phyloP scores from a whole-genome alignment of 192 early-diverging fungal species.

The Backusella australiensis region DNA sequence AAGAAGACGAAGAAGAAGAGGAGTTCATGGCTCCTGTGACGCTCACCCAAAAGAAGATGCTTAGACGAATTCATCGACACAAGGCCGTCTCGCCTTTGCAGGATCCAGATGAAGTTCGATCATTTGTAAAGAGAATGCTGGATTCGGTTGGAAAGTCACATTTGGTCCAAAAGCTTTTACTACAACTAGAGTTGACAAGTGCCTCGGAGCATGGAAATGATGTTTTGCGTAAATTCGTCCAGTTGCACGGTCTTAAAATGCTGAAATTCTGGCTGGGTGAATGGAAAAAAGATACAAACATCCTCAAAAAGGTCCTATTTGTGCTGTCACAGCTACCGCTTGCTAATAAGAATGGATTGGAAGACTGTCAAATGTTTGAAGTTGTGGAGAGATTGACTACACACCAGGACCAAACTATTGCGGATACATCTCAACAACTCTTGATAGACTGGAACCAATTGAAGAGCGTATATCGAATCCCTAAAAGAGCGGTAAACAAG shows the following conservation, averaged over 20 bases:
- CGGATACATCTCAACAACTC: conserved; percentile 46
- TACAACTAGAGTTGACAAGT: conserved; percentile 61
- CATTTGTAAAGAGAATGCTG: conserved; percentile 74
- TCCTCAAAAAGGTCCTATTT: conserved; percentile 49
- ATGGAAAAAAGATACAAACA: conserved; percentile 59
- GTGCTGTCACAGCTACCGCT: conserved; percentile 79
- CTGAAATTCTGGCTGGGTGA: conserved; percentile 73
- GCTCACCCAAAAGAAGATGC: conserved; percentile 36
- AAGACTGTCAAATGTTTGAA: conserved; percentile 75
- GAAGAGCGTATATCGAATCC: conserved; percentile 57
- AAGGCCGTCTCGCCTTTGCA: conserved; percentile 48
- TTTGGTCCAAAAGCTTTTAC: conserved; percentile 56
- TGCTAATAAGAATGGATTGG: conserved; percentile 73
- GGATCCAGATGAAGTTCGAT: conserved; percentile 70
- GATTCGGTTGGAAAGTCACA: conserved; percentile 51
- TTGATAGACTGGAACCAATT: conserved; percentile 48
- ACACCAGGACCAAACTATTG: conserved; percentile 43
- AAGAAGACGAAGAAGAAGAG: conserved; percentile 12
- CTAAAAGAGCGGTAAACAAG: conserved; percentile 45
- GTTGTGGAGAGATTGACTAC: conserved; percentile 52
- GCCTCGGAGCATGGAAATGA: conserved; percentile 18
- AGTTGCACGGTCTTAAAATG: conserved; percentile 69
- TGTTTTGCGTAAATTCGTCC: conserved; percentile 58
- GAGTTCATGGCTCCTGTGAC: conserved; percentile 33
- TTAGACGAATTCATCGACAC: conserved; percentile 29